Base-by-base conservation (phyloP, 2,329 filamentous ascomycete genomes). In the Macrophomina tecta region DNA sequence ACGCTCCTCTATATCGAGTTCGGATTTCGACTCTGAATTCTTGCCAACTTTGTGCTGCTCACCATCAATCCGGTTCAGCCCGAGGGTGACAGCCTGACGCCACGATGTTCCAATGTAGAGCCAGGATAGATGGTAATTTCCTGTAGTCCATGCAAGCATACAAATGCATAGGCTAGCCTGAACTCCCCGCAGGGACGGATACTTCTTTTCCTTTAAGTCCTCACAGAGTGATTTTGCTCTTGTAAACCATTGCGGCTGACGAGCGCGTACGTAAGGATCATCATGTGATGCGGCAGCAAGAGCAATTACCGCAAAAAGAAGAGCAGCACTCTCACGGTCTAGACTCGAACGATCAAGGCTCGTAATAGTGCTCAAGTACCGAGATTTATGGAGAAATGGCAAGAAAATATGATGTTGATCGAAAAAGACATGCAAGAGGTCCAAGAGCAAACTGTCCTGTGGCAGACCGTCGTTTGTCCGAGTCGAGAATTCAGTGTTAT, bases 91-190 rank as follows among this genome's bases (percentile, higher is more conserved):
- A 4, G 69, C 72, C 64, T 77, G 75, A 51, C 75, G 71, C 76
- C 76, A 78, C 5, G 73, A 72, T 55, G 75, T 76, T 6, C 74
- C 76, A 18, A 77, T 49, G n/a, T 68, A 72, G 2, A 76, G 60
- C 73, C 73, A 77, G 40, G 69, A 71, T 18, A 71, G 56, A 14
- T 72, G 74, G 64, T 73, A 77, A 52, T 77, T 74, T 1, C 74
- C 74, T 7, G 68, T 66, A 1, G 71, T 73, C 55, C 58, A 70
- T 8, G 71, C 70, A 49, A 76, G 71, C 38, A 69, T 69, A 8
- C 73, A 66, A 9, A 77, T 69, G 32, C 70, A 71, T 7, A 75
- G 40, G 0, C 69, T 72, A 11, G 74, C 70, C 61, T 77, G 76
- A 7, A 77, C 60, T 0, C 69, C 70, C 8, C 72, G 75, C 7